Evolutionary conservation across 2,329 filamentous ascomycete genomes (phyloP), one percentile per base, ranked within the genome.

Genomic region (Epicoccum nigrum): DNA sequence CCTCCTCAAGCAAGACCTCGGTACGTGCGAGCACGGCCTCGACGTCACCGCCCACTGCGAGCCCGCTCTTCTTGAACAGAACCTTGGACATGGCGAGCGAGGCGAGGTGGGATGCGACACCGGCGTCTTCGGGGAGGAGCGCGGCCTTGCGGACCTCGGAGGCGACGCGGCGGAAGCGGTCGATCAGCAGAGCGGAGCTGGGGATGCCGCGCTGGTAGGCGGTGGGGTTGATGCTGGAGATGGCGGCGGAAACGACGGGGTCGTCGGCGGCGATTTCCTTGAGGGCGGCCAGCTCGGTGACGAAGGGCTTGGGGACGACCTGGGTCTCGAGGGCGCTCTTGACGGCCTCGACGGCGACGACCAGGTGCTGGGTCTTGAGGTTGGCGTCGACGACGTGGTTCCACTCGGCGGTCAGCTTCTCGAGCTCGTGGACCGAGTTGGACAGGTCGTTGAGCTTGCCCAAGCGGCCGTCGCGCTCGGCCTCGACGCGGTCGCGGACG

Each of bases 121-220:
- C 94, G 0, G 94, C 94, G 67, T 97, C 89, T 59, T 96, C 92
- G 12, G 94, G 94, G 13, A 99, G 82, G 42, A 99, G 83, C 35
- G 89, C 88, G 16, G 94, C 94, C 81, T 99, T 99, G 72, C 94
- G 86, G 32, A 99, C 94, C 77, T 99, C 94, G 49, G 80, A 79
- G 2, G 94, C 90, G 13, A 99, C 94, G 42, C 92, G 89, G 34
- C 94, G 87, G 87, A 99, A 99, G 57, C 94, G 88, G 76, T 99
- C 94, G 62, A 97, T 89, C 27, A 99, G 85, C 74, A 95, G 90
- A 17, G 92, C 82, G 0, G 89, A 81, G 12, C 89, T 91, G 19
- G 92, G 86, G 51, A 99, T 86, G 52, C 94, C 94, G 48, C 88
- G 88, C 77, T 97, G 94, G 79, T 99, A 99, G 16, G 94, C 91